Conservation (phyloP, 192 early-diverging fungal species). For the Phlyctochytrium bullatum region DNA sequence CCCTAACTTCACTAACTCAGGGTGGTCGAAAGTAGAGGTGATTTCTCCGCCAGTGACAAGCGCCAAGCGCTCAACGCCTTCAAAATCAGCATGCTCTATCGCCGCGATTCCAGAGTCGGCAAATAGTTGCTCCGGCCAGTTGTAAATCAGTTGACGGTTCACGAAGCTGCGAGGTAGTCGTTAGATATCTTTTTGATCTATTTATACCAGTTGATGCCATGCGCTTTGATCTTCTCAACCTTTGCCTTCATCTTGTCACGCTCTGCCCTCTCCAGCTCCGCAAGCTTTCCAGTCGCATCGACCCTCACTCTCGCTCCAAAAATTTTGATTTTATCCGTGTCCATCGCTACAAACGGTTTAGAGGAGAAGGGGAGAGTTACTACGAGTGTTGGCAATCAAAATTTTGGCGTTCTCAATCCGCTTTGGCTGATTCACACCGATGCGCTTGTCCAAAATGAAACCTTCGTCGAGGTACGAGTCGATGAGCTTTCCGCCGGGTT, state of each 20-base stretch:
- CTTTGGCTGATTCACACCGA: constrained; percentile 97
- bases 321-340: constrained; percentile 99
- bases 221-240: constrained; percentile 96
- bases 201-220: constrained; percentile 86
- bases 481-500: constrained; percentile 88
- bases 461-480: constrained; percentile 97
- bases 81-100: constrained; percentile 99
- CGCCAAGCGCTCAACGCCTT: constrained; percentile 94
- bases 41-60: constrained; percentile 99
- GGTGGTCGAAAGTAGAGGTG: constrained; percentile 96
- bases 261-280: constrained; percentile 98
- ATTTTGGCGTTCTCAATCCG: constrained; percentile 94
- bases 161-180: constrained; percentile 70
- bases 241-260: constrained; percentile 98
- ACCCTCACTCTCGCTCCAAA: constrained; percentile 97
- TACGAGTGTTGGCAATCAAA: constrained; percentile 96
- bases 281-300: constrained; percentile 94
- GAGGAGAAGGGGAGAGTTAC: not conserved
- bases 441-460: constrained; percentile 99
- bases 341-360: constrained; percentile 73
- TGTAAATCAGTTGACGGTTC: constrained; percentile 99
- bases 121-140: constrained; percentile 99
- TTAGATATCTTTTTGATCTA: not conserved
- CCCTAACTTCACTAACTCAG: constrained; percentile 92
- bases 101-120: constrained; percentile 95